These are phyloP conservation scores for Candida taoyuanica DNA, from an alignment of 805 yeast genomes.

Conservation along the genomic window DNA sequence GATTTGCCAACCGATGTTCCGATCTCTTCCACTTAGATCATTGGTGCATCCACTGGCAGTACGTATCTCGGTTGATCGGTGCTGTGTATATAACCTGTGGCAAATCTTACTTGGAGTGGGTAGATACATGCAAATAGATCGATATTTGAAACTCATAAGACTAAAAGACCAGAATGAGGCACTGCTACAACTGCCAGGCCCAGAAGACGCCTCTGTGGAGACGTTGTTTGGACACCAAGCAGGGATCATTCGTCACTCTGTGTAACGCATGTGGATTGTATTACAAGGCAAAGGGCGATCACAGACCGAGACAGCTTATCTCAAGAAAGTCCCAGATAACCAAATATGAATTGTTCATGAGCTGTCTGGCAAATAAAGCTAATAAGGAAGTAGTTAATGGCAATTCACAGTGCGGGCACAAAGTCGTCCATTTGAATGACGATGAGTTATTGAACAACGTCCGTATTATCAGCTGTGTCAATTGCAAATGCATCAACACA, in stretches of 20 bases:
- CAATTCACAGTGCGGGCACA: neutral
- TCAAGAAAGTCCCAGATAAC: slow-evolving; percentile 21
- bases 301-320: slow-evolving; percentile 66
- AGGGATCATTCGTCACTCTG: slow-evolving; percentile 62
- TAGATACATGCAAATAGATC: no score
- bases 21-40: no score
- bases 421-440: slow-evolving; percentile 9
- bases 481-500: slow-evolving; percentile 85
- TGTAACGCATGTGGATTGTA: slow-evolving; percentile 87
- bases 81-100: no score
- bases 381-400: neutral
- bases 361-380: slow-evolving; percentile 4
- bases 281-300: slow-evolving; percentile 65
- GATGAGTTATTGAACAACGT: slow-evolving; percentile 9
- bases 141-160: no score
- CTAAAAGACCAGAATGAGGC: slow-evolving; percentile 1
- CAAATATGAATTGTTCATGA: slow-evolving; percentile 13
- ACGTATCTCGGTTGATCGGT: no score
- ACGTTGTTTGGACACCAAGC: slow-evolving; percentile 59
- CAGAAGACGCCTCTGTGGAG: slow-evolving; percentile 86
- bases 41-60: no score
- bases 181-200: slow-evolving; percentile 57
- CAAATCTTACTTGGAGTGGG: no score
- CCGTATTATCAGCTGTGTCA: slow-evolving; percentile 49
- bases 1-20: no score